Evolutionary conservation across 208 protist genomes (phyloP).

Genomic region (Leishmania aethiopica): DNA sequence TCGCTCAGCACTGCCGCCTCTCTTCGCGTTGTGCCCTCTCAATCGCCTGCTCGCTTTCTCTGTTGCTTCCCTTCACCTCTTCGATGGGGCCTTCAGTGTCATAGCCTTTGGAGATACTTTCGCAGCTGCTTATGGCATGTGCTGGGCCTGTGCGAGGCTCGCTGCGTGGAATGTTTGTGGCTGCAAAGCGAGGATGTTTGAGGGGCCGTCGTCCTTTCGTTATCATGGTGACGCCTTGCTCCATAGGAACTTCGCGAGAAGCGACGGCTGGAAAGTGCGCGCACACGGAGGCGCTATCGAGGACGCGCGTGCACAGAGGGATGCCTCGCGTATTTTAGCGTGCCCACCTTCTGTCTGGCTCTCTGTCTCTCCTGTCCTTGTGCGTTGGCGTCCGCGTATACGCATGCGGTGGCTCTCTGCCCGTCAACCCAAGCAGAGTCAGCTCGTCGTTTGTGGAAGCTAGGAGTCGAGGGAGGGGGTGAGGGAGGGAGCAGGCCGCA

Average conservation of each 20-base stretch:
- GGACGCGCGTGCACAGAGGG: background rate
- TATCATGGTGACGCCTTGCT: conserved; percentile 26
- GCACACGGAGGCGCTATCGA: background rate
- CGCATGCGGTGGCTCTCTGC: background rate
- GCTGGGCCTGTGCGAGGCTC: background rate
- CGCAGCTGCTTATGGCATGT: too few species aligned
- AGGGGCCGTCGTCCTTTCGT: conserved; percentile 5
- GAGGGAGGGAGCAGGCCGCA: background rate
- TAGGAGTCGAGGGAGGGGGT: background rate
- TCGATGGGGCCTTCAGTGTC: conserved; percentile 42
- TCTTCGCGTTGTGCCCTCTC: background rate
- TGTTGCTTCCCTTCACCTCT: background rate
- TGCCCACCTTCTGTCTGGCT: background rate
- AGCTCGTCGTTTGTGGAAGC: background rate
- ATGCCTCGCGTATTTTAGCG: background rate
- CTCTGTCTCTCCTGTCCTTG: background rate
- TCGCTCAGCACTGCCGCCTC: background rate
- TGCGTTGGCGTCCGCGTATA: background rate
- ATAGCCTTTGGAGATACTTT: conserved; percentile 50
- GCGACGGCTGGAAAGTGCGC: background rate
- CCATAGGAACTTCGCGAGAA: conserved; percentile 63
- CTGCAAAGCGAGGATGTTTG: conserved; percentile 29
- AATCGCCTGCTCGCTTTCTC: conserved; percentile 11
- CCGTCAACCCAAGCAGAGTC: background rate
- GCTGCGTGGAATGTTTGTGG: background rate